phyloP scores from a whole-genome alignment of 768 basidiomycete species.

The Russula ochroleuca region DNA sequence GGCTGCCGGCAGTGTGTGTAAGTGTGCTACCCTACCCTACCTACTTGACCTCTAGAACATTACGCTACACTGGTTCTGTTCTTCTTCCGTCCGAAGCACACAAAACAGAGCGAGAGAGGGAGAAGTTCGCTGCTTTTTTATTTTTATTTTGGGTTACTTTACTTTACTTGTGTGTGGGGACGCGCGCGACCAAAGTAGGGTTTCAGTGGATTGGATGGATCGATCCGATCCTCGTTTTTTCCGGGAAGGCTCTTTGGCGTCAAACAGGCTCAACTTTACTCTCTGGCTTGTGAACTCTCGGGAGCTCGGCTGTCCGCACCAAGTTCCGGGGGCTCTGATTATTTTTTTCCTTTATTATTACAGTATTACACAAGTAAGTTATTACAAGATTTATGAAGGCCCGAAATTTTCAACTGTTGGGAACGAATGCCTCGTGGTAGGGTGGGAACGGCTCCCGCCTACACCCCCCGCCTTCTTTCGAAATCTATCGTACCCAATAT shows the following conservation, averaged over 20 bases:
- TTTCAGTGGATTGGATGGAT: conserved; percentile 3
- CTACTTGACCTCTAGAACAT: conserved; percentile 6
- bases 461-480: not conserved
- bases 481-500: conserved; percentile 14
- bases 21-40: too few species aligned
- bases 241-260: not conserved
- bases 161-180: not conserved
- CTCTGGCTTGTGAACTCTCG: not conserved
- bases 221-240: conserved; percentile 24
- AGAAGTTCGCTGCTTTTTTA: not conserved
- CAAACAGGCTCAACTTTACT: not conserved
- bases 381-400: not conserved
- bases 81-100: conserved; percentile 15
- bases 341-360: too few species aligned
- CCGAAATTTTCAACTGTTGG: conserved; percentile 15
- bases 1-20: conserved; percentile 4
- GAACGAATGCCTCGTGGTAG: conserved; percentile 9
- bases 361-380: too few species aligned
- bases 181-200: not conserved
- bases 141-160: too few species aligned
- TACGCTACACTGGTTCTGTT: conserved; percentile 17
- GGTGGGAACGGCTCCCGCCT: not conserved
- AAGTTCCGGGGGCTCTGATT: conserved; percentile 16
- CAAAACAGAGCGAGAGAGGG: not conserved
- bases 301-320: conserved; percentile 19